Evolutionary conservation across 805 yeast genomes (phyloP).

Genomic region (Metschnikowia vanudenii): DNA sequence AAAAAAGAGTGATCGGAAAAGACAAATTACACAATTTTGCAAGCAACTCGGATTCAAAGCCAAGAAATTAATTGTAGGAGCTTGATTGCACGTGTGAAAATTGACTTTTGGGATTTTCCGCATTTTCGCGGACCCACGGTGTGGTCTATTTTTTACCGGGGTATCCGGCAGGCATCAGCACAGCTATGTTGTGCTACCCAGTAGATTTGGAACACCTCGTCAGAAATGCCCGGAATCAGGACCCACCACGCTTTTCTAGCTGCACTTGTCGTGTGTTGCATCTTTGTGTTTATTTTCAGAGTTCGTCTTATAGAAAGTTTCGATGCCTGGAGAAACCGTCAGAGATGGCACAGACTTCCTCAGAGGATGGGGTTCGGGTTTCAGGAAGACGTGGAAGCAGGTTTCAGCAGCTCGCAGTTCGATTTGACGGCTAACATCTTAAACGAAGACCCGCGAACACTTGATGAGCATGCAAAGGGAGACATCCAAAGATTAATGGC

Average conservation of each 20-base stretch:
- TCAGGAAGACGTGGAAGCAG: conserved; percentile 49
- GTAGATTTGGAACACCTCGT: neutral
- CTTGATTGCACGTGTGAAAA: neutral
- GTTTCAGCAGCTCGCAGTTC: conserved; percentile 59
- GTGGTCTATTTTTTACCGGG: neutral
- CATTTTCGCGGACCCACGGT: neutral
- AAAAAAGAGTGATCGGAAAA: too few relatives aligned
- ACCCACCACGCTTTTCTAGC: conserved; percentile 19
- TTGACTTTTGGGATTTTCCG: neutral
- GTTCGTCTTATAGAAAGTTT: conserved; percentile 20
- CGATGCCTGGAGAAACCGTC: conserved; percentile 8
- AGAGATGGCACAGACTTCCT: conserved; percentile 17
- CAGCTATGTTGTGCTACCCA: neutral
- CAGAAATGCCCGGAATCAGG: conserved; percentile 4
- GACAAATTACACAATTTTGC: too few relatives aligned
- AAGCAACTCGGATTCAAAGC: neutral
- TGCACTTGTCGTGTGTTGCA: conserved; percentile 17
- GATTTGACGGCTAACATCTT: conserved; percentile 45
- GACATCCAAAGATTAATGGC: conserved; percentile 57
- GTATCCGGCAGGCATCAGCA: neutral
- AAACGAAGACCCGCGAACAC: conserved; percentile 51
- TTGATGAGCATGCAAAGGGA: conserved; percentile 52
- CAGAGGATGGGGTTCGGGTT: conserved; percentile 18
- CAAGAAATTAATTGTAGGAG: neutral
- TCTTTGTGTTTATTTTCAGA: conserved; percentile 34